phyloP scores from a whole-genome alignment of 768 basidiomycete species.

The Auricularia sp. region DNA sequence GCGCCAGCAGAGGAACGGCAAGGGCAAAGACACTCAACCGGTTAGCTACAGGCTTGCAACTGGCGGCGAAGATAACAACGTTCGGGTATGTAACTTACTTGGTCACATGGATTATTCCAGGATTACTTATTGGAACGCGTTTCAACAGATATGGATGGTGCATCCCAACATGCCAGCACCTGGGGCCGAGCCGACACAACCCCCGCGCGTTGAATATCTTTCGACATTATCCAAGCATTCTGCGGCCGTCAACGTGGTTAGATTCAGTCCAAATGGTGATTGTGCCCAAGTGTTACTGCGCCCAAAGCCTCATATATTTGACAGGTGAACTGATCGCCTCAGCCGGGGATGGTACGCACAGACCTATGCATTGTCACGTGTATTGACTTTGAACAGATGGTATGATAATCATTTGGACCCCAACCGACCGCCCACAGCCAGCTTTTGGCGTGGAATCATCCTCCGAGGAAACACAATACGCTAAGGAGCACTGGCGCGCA shows the following conservation, averaged over 20 bases:
- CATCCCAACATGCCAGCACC: slow-evolving; percentile 65
- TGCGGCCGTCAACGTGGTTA: slow-evolving; percentile 89
- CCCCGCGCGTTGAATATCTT: slow-evolving; percentile 91
- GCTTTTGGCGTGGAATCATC: slow-evolving; percentile 77
- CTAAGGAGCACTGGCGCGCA: slow-evolving; percentile 94
- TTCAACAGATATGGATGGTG: slow-evolving; percentile 78
- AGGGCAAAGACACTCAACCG: slow-evolving; percentile 32
- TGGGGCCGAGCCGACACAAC: slow-evolving; percentile 29
- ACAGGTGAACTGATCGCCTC: slow-evolving; percentile 87
- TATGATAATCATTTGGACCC: slow-evolving; percentile 94
- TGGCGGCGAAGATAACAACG: slow-evolving; percentile 93
- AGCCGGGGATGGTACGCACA: slow-evolving; percentile 81
- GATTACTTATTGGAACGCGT: background rate
- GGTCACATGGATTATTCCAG: background rate
- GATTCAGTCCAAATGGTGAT: slow-evolving; percentile 88
- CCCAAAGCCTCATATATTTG: slow-evolving; percentile 5
- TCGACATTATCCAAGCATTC: slow-evolving; percentile 89
- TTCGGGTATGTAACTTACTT: slow-evolving; percentile 57
- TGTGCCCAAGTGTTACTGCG: slow-evolving; percentile 15
- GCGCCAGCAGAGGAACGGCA: background rate
- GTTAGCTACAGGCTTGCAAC: slow-evolving; percentile 87
- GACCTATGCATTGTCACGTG: slow-evolving; percentile 1
- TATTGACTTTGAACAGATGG: slow-evolving; percentile 53
- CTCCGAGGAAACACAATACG: slow-evolving; percentile 71
- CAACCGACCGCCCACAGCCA: slow-evolving; percentile 57